phyloP scores from a whole-genome alignment of 805 yeast species.

The Jamesozyma gamospora region DNA sequence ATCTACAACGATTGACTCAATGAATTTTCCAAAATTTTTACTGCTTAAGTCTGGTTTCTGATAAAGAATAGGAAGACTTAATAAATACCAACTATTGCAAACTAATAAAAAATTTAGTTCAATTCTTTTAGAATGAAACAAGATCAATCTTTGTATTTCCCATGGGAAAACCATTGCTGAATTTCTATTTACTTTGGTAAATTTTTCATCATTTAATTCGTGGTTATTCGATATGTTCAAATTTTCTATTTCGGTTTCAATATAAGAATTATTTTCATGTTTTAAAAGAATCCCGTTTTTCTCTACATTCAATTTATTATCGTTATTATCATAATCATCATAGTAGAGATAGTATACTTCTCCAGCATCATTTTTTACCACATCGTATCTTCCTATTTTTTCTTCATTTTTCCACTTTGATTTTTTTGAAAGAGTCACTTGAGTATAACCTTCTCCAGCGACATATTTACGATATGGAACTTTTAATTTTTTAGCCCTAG shows the following conservation, averaged over 20 bases:
- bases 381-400: neutral
- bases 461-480: slow-evolving; percentile 75
- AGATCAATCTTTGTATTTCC: slow-evolving; percentile 38
- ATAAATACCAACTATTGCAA: slow-evolving; percentile 47
- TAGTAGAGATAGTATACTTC: slow-evolving; percentile 1
- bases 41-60: slow-evolving; percentile 51
- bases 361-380: slow-evolving; percentile 1
- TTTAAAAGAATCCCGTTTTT: neutral
- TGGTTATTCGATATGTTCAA: neutral
- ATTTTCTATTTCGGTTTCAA: neutral
- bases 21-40: slow-evolving; percentile 61
- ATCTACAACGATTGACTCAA: slow-evolving; percentile 48
- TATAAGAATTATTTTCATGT: neutral
- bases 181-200: neutral
- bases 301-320: neutral
- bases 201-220: neutral
- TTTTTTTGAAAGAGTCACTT: slow-evolving; percentile 7
- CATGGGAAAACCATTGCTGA: slow-evolving; percentile 33
- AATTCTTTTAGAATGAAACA: slow-evolving; percentile 16
- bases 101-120: slow-evolving; percentile 43
- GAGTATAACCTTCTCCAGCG: slow-evolving; percentile 32
- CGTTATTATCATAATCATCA: neutral
- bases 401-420: slow-evolving; percentile 1
- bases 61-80: slow-evolving; percentile 60
- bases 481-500: slow-evolving; percentile 73